Conservation (phyloP, 1,139 yeast genomes). For the Schwanniomyces etchellsii region DNA sequence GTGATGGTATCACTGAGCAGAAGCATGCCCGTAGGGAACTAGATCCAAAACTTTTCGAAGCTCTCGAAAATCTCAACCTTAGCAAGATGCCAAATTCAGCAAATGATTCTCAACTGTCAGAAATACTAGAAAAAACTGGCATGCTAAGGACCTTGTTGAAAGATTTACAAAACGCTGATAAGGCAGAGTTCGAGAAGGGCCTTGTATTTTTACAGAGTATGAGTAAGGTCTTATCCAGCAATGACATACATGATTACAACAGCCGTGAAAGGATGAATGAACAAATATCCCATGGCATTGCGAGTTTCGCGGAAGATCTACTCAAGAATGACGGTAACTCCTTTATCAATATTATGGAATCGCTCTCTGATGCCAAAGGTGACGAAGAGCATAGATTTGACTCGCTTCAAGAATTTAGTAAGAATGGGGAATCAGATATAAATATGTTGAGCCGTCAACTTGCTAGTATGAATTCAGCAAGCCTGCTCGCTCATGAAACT, state of each 20-base stretch:
- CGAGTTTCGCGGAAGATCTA: slow-evolving; percentile 72
- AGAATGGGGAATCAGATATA: background rate
- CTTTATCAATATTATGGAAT: slow-evolving; percentile 74
- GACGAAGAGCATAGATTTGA: slow-evolving; percentile 7
- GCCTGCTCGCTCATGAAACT: slow-evolving; percentile 1
- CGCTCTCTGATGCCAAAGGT: slow-evolving; percentile 54
- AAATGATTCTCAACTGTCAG: slow-evolving; percentile 8
- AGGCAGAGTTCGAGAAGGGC: slow-evolving; percentile 23
- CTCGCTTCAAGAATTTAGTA: slow-evolving; percentile 22
- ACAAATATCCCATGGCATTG: slow-evolving; percentile 31
- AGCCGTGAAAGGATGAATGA: slow-evolving; percentile 9
- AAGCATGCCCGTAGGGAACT: slow-evolving; percentile 21
- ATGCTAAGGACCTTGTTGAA: slow-evolving; percentile 23
- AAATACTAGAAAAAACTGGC: slow-evolving; percentile 23
- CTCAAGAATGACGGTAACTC: slow-evolving; percentile 69
- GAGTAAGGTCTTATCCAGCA: slow-evolving; percentile 14
- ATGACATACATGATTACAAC: background rate
- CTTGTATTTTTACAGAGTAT: slow-evolving; percentile 23
- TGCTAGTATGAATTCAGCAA: background rate
- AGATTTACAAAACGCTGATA: slow-evolving; percentile 23
- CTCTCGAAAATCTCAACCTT: slow-evolving; percentile 15
- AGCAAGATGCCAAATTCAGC: slow-evolving; percentile 19
- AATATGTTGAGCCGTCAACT: background rate
- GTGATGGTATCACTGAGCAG: no score
- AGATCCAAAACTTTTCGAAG: slow-evolving; percentile 27